Evolutionary conservation across 768 basidiomycete species (phyloP).

Genomic region (Hypholoma fasciculare): DNA sequence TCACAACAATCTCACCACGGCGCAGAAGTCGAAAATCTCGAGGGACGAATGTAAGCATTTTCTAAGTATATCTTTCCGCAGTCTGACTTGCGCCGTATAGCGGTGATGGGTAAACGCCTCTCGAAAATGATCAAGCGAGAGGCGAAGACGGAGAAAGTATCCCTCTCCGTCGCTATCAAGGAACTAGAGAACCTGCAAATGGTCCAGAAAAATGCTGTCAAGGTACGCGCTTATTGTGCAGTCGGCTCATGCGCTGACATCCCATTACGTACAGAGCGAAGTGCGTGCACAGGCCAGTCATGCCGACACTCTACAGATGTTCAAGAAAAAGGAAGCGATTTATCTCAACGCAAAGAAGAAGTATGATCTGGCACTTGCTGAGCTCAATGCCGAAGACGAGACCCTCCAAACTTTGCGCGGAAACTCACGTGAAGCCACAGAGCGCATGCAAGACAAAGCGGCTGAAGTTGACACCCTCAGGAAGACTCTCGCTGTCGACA

Average conservation of each 20-base stretch:
- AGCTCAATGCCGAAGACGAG: conserved; percentile 46
- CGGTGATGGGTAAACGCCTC: conserved; percentile 57
- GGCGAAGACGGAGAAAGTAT: conserved; percentile 64
- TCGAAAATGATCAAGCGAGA: conserved; percentile 73
- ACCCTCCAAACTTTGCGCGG: conserved; percentile 49
- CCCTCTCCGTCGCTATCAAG: conserved; percentile 58
- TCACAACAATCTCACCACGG: conserved; percentile 45
- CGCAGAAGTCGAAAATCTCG: conserved; percentile 49
- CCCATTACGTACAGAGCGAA: conserved; percentile 45
- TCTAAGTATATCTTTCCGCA: background rate
- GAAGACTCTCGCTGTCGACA: conserved; percentile 66
- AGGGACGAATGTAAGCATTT: conserved; percentile 50
- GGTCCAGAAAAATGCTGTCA: conserved; percentile 67
- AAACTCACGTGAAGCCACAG: conserved; percentile 58
- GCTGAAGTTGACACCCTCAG: conserved; percentile 71
- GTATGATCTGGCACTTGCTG: conserved; percentile 51
- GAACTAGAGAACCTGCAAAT: conserved; percentile 69
- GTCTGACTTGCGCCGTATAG: conserved; percentile 29
- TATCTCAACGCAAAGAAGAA: conserved; percentile 63
- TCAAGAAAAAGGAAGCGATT: conserved; percentile 63
- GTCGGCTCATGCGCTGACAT: background rate
- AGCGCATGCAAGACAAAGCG: conserved; percentile 68
- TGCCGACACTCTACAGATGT: conserved; percentile 49
- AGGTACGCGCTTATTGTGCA: conserved; percentile 31
- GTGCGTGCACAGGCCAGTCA: conserved; percentile 53